Evolutionary conservation across 2,329 filamentous ascomycete genomes (phyloP).

Genomic region (Fusarium buharicum): DNA sequence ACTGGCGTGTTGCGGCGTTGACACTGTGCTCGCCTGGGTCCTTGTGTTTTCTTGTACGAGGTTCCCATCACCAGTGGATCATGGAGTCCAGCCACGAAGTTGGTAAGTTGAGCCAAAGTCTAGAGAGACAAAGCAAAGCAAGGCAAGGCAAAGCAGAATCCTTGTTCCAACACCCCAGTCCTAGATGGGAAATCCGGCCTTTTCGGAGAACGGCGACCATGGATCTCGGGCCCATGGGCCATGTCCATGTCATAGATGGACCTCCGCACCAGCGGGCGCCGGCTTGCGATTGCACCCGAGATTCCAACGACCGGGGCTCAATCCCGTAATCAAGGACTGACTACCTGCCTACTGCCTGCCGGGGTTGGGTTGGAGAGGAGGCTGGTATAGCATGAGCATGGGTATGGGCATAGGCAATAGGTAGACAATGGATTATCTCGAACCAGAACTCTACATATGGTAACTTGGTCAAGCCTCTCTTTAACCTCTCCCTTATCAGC

Average conservation of each 20-base stretch:
- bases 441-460: constrained; percentile 9
- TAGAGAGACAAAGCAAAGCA: constrained; percentile 8
- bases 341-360: neutral
- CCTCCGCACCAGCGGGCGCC: constrained; percentile 44
- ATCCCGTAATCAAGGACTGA: constrained; percentile 19
- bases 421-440: neutral
- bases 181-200: constrained; percentile 35
- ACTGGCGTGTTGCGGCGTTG: constrained; percentile 22
- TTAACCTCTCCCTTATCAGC: constrained; percentile 8
- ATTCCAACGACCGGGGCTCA: constrained; percentile 40
- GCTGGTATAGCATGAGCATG: constrained; percentile 28
- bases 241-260: constrained; percentile 28
- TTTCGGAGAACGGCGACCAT: constrained; percentile 38
- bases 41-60: constrained; percentile 37
- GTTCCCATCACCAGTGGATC: constrained; percentile 34
- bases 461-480: constrained; percentile 7
- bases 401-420: too few relatives aligned
- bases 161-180: constrained; percentile 36
- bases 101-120: constrained; percentile 15
- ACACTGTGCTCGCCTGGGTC: constrained; percentile 38
- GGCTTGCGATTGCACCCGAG: constrained; percentile 40
- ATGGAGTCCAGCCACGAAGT: constrained; percentile 35
- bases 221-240: constrained; percentile 20
- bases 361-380: constrained; percentile 19
- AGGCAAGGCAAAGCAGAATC: constrained; percentile 11